A percentile compares a stretch with the other conserved stretches of the same genome.
Evolutionary conservation across 2,329 filamentous ascomycete genomes (phyloP).

Genomic region (Cadophora gregata): DNA sequence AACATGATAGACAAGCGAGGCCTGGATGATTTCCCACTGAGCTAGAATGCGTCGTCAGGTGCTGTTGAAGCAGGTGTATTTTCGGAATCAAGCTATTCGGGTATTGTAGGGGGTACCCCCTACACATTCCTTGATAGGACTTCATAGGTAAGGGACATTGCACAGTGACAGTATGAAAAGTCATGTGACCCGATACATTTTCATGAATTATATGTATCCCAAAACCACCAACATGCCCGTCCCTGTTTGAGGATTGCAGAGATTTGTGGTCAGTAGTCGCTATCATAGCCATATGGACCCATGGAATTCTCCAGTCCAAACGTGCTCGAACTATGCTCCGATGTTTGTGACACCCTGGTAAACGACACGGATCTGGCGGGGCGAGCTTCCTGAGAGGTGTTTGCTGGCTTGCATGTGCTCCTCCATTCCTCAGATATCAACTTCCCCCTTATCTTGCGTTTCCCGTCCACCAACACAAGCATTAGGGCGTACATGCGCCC

Average conservation of each 20-base stretch:
- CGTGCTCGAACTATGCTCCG: no score
- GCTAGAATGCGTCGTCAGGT: not conserved
- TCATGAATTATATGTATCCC: no score
- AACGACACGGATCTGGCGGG: not conserved
- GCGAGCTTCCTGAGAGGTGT: not conserved
- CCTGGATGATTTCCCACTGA: not conserved
- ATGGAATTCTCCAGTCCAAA: not conserved
- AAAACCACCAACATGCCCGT: no score
- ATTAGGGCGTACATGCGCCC: not conserved
- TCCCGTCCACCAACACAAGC: not conserved
- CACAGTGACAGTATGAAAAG: no score
- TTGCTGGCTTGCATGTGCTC: no score
- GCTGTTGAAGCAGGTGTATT: not conserved
- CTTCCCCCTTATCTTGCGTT: not conserved
- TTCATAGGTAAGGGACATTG: not conserved
- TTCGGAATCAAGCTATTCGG: not conserved
- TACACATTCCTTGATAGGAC: not conserved
- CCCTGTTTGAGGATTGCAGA: no score
- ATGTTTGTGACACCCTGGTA: not conserved
- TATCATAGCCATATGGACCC: no score
- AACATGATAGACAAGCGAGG: slow-evolving; percentile 7
- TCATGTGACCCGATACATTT: no score
- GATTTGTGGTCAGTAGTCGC: no score
- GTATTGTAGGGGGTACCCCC: not conserved
- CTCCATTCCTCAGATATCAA: slow-evolving; percentile 8